phyloP scores from a whole-genome alignment of 495 filamentous ascomycete species.

The Aspergillus taichungensis region DNA sequence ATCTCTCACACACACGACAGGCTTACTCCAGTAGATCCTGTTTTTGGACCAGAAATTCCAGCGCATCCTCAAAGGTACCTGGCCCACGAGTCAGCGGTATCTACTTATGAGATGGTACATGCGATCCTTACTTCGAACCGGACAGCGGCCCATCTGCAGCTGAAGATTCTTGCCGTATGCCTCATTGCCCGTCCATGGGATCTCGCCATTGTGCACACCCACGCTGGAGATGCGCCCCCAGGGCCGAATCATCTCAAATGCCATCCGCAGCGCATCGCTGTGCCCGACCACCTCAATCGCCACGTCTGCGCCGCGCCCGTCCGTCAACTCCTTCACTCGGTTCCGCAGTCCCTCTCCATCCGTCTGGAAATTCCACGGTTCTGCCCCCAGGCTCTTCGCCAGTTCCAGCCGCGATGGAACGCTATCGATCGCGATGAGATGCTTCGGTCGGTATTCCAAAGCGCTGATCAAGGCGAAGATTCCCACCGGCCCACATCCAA shows the following conservation, averaged over 20 bases:
- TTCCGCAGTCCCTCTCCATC: neutral
- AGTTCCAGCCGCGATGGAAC: constrained; percentile 62
- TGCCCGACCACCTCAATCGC: constrained; percentile 83
- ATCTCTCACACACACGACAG: neutral
- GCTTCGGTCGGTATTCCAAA: constrained; percentile 59
- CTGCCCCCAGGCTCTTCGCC: constrained; percentile 65
- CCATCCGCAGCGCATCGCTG: constrained; percentile 65
- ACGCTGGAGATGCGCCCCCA: constrained; percentile 78
- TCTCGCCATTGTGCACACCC: constrained; percentile 81
- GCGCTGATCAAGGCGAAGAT: constrained; percentile 76
- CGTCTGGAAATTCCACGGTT: constrained; percentile 60
- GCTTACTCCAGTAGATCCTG: constrained; percentile 25
- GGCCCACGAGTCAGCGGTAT: neutral
- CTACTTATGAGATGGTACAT: neutral
- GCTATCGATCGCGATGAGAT: constrained; percentile 74
- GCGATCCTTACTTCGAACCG: constrained; percentile 43
- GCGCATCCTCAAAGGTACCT: constrained; percentile 18
- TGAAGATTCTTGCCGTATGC: constrained; percentile 85
- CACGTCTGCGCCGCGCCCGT: constrained; percentile 74
- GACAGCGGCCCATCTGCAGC: constrained; percentile 87
- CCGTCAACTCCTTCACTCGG: constrained; percentile 5
- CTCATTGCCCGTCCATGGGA: constrained; percentile 78
- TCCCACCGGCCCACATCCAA: constrained; percentile 82
- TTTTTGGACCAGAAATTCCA: constrained; percentile 9
- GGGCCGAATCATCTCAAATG: constrained; percentile 76